Base-by-base conservation (phyloP, 768 basidiomycete genomes). In the Heimioporus sp. region DNA sequence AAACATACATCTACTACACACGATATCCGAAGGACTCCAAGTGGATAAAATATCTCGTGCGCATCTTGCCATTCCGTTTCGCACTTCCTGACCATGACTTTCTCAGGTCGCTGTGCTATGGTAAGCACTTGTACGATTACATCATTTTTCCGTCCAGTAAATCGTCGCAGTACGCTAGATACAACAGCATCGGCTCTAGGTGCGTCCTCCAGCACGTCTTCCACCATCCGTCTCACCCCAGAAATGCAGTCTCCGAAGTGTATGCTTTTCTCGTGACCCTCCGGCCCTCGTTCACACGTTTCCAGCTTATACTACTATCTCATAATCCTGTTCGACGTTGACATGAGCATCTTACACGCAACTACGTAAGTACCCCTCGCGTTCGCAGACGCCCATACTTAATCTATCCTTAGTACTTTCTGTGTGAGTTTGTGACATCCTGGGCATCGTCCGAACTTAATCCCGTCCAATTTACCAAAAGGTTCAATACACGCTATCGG, bases 1-100 rank as follows among this genome's bases (percentile, higher is more conserved):
- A 69, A 48, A 50, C 53, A 0, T 69, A 71, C 54, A 51, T 69
- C 10, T 69, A 70, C 53, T 63, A 59, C 46, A 53, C 67, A 16
- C 58, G 65, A 20, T 69, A 58, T 17, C 61, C 69, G 0, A 58
- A 24, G 5, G 67, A 69, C 38, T 0, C 4, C 11, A 19, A 8
- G 28, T 55, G 59, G 61, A 50, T 47, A 38, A 67, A 48, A 46
- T 55, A 55, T 45, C 36, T 67, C 13, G 67, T 68, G 15, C 10
- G 61, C 55, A 9, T 2, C 3, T 12, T 20, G 10, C 17, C 15
- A 15, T 21, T 4, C 16, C 8, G 24, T 37, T 40, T 16, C 8
- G 5, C 21, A 28, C 17, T 30, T 10, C 8, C 21, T 42, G 32
- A 34, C 10, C 5, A 17, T 9, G 8, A 32, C 16, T 41, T 48